Base-by-base conservation (phyloP, 73 alveolate species). In the Uronychia setigera region DNA sequence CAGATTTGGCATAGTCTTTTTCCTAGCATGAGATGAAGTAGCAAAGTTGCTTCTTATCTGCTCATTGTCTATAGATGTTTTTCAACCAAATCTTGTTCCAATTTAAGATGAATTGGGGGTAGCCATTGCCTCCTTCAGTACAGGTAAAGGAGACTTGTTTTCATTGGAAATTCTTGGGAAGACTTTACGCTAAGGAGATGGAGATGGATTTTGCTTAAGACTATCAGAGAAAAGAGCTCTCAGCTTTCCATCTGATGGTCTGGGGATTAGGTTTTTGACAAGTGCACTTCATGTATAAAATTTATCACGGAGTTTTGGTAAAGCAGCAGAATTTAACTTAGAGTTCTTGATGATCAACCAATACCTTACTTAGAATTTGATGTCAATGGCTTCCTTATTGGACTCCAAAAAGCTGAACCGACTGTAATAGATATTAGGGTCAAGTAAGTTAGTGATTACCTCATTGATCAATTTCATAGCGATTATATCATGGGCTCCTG, bases 321-420 rank as follows among this genome's bases (percentile, higher is more conserved):
- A 26, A 32, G 91, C 35, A 26, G 92, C 33, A 27, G 58, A 26
- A 67, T 46, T 46, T 46, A 46, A 19, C 67, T 46, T 86, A 29
- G 92, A 11, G 79, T 86, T 32, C 92, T 86, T 58, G 29, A 58
- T 35, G 19, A 1, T 13, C 1, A 14, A 32, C 32, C 74, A 59
- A 29, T 32, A 25, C 60, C 30, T 33, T 85, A 76, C 83, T 76
- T 89, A 79, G 76, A 58, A 85, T 67, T 90, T 90, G 60, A 90
- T 74, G 78, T 81, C 78, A 31, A 93, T 80, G 34, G 97, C 95
- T 58, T 93, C 97, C 87, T 77, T 85, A 35, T 92, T 93, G 11
- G 97, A 89, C 76, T 93, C 97, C n/a, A 93, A 59, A 86, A 93
- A 93, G 83, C 94, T 86, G 82, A 93, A 86, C 46, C 97, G 75